Base-by-base conservation (phyloP, 352 stramenopile genomes). In the Plasmopara muralis region DNA sequence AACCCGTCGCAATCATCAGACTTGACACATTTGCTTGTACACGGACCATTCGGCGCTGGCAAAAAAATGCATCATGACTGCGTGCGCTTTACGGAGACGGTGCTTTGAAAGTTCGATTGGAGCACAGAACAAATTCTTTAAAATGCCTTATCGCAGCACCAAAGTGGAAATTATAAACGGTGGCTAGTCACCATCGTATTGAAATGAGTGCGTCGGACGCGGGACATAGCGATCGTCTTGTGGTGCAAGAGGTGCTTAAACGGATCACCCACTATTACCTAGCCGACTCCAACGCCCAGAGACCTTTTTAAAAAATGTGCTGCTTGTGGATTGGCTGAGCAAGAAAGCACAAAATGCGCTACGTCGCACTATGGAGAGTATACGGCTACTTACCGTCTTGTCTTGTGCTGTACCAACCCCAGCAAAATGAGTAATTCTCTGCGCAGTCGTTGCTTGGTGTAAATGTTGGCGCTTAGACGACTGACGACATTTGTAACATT, bases 241-340 rank as follows among this genome's bases (percentile, higher is more conserved):
- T 99, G 31, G 89, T 99, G 39, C 96, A 99, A 69, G 95, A 99
- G 64, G 93, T 99, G 47, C 98, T 99, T 60, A 99, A 99, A 72
- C 96, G 99, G 77, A 99, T 99, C 60, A 97, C 97, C 9, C 83
- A 97, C 65, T 94, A 89, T 63, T 78, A 89, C 20, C 51, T 90
- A 34, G 68, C 88, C 0, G 83, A 93, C 54, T 62, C 74, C n/a
- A 85, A 88, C 43, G 77, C 83, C 8, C 76, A 73, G 30, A 77
- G 77, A 40, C 64, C 71, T 6, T 94, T 92, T 25, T 3, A 56
- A 93, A 93, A 58, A 93, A 99, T 37, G 94, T 99, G 33, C 70
- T 99, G 31, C 73, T 99, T 25, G 95, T 96, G 55, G 96, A 99
- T 66, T 82, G 87, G n/a, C 74, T 99, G 29, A 97, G 93, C 30